These are phyloP conservation scores for Fusarium pilosicola DNA, from an alignment of 2,329 filamentous ascomycete species.

Conservation along the genomic window DNA sequence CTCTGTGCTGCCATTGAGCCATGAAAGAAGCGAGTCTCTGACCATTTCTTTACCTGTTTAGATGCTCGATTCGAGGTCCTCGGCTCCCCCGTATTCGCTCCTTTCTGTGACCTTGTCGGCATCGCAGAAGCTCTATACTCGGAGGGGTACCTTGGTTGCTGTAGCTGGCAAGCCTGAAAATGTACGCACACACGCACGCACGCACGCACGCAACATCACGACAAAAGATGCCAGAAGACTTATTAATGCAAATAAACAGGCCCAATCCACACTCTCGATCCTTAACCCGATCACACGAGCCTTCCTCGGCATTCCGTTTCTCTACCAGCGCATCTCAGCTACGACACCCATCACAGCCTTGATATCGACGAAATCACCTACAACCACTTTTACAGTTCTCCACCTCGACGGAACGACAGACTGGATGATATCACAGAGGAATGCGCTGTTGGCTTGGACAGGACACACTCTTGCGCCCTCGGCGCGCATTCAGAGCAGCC, in stretches of 20 bases:
- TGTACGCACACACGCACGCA: slow-evolving; percentile 67
- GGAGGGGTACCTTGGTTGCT: slow-evolving; percentile 89
- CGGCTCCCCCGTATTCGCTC: slow-evolving; percentile 87
- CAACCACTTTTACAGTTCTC: slow-evolving; percentile 86
- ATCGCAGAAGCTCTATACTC: slow-evolving; percentile 92
- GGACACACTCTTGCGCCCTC: slow-evolving; percentile 83
- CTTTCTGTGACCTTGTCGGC: slow-evolving; percentile 93
- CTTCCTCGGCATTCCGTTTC: slow-evolving; percentile 86
- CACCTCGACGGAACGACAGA: slow-evolving; percentile 93
- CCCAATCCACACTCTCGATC: slow-evolving; percentile 87
- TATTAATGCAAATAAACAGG: slow-evolving; percentile 58
- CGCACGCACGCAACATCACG: slow-evolving; percentile 58
- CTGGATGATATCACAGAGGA: slow-evolving; percentile 91
- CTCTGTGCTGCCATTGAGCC: background rate
- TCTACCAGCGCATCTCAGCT: slow-evolving; percentile 91
- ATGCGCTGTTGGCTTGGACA: slow-evolving; percentile 94
- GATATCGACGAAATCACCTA: slow-evolving; percentile 86
- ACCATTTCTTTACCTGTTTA: slow-evolving; percentile 51
- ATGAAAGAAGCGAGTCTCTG: slow-evolving; percentile 8
- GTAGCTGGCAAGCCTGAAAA: slow-evolving; percentile 92
- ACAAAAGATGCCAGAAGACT: background rate
- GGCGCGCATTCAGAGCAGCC: slow-evolving; percentile 77
- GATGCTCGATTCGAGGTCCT: slow-evolving; percentile 96
- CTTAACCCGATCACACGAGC: slow-evolving; percentile 85
- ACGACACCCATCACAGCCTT: slow-evolving; percentile 88